Evolutionary conservation across 2,329 filamentous ascomycete genomes (phyloP).

Genomic region (Botrytis elliptica): DNA sequence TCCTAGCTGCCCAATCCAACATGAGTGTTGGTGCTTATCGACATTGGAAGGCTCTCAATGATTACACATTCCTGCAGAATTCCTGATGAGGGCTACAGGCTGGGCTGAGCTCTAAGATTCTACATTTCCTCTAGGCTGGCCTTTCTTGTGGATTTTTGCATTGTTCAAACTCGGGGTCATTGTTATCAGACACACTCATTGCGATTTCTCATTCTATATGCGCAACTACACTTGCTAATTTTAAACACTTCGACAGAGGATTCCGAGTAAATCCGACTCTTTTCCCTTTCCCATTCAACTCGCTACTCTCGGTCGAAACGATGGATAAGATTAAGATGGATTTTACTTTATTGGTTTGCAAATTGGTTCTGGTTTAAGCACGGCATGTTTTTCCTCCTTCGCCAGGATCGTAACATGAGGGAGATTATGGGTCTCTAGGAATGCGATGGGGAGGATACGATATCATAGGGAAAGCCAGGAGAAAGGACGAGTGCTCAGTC

Average conservation of each 20-base stretch:
- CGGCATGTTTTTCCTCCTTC: background rate
- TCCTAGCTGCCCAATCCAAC: background rate
- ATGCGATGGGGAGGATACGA: background rate
- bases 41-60: background rate
- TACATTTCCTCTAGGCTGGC: background rate
- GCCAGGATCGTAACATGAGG: background rate
- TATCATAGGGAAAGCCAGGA: background rate
- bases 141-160: background rate
- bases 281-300: background rate
- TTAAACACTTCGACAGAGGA: background rate
- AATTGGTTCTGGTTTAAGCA: background rate
- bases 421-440: background rate
- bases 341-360: background rate
- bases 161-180: background rate
- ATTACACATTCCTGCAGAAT: background rate
- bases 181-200: background rate
- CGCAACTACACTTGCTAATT: background rate
- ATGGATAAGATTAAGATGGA: background rate
- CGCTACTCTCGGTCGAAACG: background rate
- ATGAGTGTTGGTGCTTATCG: background rate
- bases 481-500: background rate
- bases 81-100: background rate
- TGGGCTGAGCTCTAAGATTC: background rate
- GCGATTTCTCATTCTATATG: background rate
- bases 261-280: background rate